A percentile compares a stretch with the other conserved stretches of the same genome.
Conservation (phyloP, 2,329 filamentous ascomycete species). For the Westerdykella sp. region DNA sequence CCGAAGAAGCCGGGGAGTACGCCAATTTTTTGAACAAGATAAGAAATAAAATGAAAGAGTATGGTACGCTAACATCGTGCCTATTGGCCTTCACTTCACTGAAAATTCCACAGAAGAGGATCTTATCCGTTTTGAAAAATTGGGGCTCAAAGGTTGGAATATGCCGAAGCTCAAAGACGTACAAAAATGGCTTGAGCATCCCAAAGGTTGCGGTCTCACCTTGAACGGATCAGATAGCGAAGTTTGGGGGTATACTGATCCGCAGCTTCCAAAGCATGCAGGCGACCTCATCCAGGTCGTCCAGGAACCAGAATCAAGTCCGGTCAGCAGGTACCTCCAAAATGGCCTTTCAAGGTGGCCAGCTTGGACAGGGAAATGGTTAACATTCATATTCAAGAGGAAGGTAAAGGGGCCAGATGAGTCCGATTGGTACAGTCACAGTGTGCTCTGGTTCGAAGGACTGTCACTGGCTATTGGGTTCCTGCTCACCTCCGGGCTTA, state of each 20-base stretch:
- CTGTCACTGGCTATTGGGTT: background rate
- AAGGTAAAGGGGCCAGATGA: background rate
- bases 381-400: background rate
- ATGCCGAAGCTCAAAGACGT: conserved; percentile 1
- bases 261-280: background rate
- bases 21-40: conserved; percentile 3
- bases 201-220: background rate
- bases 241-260: conserved; percentile 2
- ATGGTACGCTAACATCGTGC: conserved; percentile 3
- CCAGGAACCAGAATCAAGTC: background rate
- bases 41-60: conserved; percentile 5
- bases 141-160: conserved; percentile 2
- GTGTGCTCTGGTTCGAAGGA: background rate
- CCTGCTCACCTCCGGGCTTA: conserved; percentile 1
- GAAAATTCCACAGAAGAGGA: conserved; percentile 3
- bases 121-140: conserved; percentile 4
- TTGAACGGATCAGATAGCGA: conserved; percentile 1
- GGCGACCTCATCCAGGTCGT: conserved; percentile 7
- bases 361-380: background rate
- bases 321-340: background rate
- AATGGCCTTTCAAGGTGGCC: background rate
- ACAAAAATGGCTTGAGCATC: conserved; percentile 2
- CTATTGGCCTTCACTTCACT: background rate
- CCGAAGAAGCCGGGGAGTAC: background rate
- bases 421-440: background rate